A percentile compares a stretch with the other conserved stretches of the same genome.
Evolutionary conservation across 108 stramenopile genomes (phyloP).

Genomic region (Thalassiosira profunda): DNA sequence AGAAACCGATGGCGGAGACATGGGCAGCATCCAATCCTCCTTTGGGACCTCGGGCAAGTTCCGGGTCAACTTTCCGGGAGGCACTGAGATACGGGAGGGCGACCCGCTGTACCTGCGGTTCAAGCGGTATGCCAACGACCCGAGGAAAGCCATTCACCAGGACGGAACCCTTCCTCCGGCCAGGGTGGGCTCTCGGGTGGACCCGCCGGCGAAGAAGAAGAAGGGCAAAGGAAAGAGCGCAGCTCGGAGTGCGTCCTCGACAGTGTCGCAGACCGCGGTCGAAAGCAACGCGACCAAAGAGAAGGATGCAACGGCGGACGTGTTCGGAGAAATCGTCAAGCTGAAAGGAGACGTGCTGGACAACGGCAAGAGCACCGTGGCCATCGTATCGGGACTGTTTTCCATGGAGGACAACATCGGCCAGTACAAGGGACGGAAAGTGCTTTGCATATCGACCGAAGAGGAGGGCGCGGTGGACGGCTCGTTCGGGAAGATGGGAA

Average conservation of each 20-base stretch:
- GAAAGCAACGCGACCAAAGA: background rate
- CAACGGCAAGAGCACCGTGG: constrained; percentile 69
- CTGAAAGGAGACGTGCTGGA: constrained; percentile 81
- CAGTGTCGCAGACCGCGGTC: background rate
- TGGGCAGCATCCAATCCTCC: constrained; percentile 84
- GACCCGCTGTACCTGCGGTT: constrained; percentile 75
- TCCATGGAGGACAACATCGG: constrained; percentile 88
- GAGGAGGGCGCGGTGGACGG: constrained; percentile 80
- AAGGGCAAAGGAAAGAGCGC: constrained; percentile 58
- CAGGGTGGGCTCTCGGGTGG: constrained; percentile 68
- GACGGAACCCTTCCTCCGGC: constrained; percentile 65
- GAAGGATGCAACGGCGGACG: background rate
- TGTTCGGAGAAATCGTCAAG: constrained; percentile 68
- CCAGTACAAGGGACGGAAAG: constrained; percentile 60
- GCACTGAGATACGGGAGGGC: constrained; percentile 73
- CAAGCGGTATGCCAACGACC: constrained; percentile 84
- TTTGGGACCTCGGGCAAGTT: constrained; percentile 96
- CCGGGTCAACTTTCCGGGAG: constrained; percentile 85
- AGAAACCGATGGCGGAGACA: constrained; percentile 74
- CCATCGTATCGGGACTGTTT: constrained; percentile 91
- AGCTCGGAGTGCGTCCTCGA: constrained; percentile 19
- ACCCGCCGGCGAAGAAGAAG: constrained; percentile 44
- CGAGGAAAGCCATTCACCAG: constrained; percentile 87
- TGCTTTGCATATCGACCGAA: constrained; percentile 58
- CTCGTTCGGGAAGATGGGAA: constrained; percentile 96